These are phyloP conservation scores for Asterella californica DNA, from an alignment of 225 moss, liverwort and hornwort genomes.

Conservation along the genomic window DNA sequence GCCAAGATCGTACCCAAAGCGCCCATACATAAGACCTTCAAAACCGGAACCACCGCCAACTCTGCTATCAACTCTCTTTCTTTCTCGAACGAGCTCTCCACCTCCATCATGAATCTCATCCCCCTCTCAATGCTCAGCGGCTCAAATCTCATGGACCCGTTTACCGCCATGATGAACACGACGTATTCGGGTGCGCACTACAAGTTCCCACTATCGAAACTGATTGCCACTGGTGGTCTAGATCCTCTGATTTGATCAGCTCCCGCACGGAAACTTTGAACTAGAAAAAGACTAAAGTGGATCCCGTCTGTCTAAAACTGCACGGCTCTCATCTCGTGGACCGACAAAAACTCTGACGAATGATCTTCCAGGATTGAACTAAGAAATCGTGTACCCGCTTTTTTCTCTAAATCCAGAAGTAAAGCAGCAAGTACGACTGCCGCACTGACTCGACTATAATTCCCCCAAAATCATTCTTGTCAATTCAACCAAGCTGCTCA, in stretches of 20 bases:
- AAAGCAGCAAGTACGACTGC: background rate
- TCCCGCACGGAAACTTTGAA: background rate
- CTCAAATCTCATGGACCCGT: slow-evolving; percentile 5
- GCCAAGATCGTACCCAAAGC: slow-evolving; percentile 69
- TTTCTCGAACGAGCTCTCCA: background rate
- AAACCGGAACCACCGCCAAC: slow-evolving; percentile 76
- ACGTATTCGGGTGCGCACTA: background rate
- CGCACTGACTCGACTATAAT: background rate
- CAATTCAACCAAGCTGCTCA: background rate
- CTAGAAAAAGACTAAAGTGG: background rate
- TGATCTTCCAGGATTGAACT: background rate
- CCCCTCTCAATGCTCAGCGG: background rate
- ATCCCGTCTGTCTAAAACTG: slow-evolving; percentile 2
- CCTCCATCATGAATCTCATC: slow-evolving; percentile 18
- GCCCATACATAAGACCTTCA: slow-evolving; percentile 92
- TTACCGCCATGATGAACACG: slow-evolving; percentile 1
- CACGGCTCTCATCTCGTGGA: background rate
- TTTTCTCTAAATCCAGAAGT: slow-evolving; percentile 1
- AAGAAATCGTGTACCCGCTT: background rate
- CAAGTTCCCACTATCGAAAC: background rate
- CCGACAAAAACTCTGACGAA: background rate
- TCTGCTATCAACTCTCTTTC: slow-evolving; percentile 33
- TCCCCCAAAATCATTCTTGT: background rate
- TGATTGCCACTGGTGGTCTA: background rate
- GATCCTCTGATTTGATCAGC: background rate